Evolutionary conservation across 495 filamentous ascomycete species (phyloP), one percentile per base, ranked within the genome.

Genomic region (Echria macrotheca): DNA sequence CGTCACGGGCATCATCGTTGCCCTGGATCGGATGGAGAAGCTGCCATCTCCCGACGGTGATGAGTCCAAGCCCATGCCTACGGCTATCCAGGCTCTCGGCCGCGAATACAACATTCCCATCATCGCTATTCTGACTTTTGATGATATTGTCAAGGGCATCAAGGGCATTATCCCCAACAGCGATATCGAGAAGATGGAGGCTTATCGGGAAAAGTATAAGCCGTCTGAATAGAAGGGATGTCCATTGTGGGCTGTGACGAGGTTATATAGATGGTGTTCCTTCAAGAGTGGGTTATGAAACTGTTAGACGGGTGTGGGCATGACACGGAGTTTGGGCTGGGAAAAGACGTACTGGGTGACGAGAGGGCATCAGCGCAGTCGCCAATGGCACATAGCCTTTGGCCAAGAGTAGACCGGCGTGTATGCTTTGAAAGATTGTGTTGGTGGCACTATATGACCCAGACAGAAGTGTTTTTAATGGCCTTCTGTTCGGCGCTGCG

Each of bases 11-110:
- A 84, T 98, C 41, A 76, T 96, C 22, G 82, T 98, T 18, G 83
- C 90, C 18, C 71, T 97, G 48, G 91, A 97, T 68, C 80, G 93
- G 33, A 78, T 85, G 75, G 93, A 97, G 79, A 87, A 82, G 58
- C 78, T 89, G 38, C 73, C 72, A 19, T 68, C 72, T 4, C 66
- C 69, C 17, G 77, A 77, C 49, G 72, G 70, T 17, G 75, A 78
- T 48, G 79, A 76, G 33, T 71, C 66, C 47, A 67, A 61, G 56
- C 66, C 68, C 11, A 69, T 61, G 68, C 76, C 74, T 56, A 87
- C 83, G 64, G 86, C 89, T 18, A 86, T 95, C 56, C 87, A 86
- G 19, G 82, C 87, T 74, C 80, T 94, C 9, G 76, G 82, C 64
- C 82, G 80, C 61, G 82, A 91, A 64, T 76, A 76, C 49, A 66